Evolutionary conservation across 2,329 filamentous ascomycete species (phyloP).

Genomic region (Epicoccum sorghinum): DNA sequence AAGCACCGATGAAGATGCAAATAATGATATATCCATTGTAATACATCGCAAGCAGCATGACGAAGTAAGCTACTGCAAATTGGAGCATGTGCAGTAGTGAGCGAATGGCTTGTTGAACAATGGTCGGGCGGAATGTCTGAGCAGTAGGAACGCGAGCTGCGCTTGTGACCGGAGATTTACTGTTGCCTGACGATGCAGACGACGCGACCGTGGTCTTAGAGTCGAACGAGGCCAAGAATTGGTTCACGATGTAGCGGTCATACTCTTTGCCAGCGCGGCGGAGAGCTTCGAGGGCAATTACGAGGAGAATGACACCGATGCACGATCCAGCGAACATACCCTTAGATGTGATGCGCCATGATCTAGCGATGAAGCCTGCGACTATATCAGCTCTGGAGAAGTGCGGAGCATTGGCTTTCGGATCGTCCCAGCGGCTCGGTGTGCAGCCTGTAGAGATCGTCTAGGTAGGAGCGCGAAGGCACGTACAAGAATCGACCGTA

Average conservation of each 20-base stretch:
- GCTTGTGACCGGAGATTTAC: conserved; percentile 17
- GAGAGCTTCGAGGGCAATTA: conserved; percentile 73
- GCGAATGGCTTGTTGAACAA: conserved; percentile 71
- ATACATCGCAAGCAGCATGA: conserved; percentile 76
- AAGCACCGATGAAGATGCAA: conserved; percentile 47
- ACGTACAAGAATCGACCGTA: conserved; percentile 67
- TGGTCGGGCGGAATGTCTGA: conserved; percentile 57
- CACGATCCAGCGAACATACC: conserved; percentile 82
- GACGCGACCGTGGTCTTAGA: conserved; percentile 7
- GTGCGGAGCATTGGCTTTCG: no score
- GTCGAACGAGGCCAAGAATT: conserved; percentile 48
- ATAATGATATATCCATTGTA: conserved; percentile 73
- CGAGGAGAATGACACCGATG: conserved; percentile 77
- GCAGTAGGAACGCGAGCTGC: conserved; percentile 6
- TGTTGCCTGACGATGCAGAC: conserved; percentile 24
- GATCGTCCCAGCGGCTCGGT: no score
- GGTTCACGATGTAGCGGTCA: conserved; percentile 68
- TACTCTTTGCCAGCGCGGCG: conserved; percentile 76
- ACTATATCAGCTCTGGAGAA: background rate
- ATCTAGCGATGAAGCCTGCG: conserved; percentile 66
- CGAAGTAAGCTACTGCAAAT: conserved; percentile 78
- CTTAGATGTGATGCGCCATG: conserved; percentile 72
- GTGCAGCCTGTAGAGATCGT: background rate
- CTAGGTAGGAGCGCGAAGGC: no score
- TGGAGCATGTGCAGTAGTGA: conserved; percentile 74